Percentiles rank a stretch among this genome's conserved stretches.
Conservation (phyloP, 2,329 filamentous ascomycete genomes). For the Aspergillus sp. region DNA sequence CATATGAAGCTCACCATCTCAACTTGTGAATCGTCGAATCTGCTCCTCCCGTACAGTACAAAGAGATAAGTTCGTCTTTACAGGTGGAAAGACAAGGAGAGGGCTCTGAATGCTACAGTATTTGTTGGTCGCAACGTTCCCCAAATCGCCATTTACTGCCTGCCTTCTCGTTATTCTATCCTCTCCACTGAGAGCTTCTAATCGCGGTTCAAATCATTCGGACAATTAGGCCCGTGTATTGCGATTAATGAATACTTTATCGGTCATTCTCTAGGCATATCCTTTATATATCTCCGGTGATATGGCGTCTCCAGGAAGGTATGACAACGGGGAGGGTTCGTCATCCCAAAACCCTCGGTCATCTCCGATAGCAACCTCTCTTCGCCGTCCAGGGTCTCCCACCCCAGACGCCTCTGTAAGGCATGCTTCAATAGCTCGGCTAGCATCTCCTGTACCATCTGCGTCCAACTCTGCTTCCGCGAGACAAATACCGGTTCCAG, state of each 20-base stretch:
- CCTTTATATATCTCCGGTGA: neutral
- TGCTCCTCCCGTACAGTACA: neutral
- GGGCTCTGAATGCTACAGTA: neutral
- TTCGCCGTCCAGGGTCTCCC: conserved; percentile 38
- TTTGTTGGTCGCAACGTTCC: neutral
- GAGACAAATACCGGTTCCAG: conserved; percentile 45
- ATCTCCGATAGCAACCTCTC: conserved; percentile 32
- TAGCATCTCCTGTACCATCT: conserved; percentile 58
- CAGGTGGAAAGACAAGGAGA: neutral
- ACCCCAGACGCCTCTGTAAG: conserved; percentile 43
- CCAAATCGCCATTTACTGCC: neutral
- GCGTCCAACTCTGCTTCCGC: conserved; percentile 31
- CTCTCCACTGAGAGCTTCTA: neutral
- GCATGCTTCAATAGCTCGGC: conserved; percentile 54
- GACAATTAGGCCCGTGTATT: neutral
- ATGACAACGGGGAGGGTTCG: conserved; percentile 39
- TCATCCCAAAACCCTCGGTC: conserved; percentile 33
- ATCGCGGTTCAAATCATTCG: neutral
- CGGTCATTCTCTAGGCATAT: neutral
- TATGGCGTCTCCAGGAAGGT: conserved; percentile 26
- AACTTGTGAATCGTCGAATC: neutral
- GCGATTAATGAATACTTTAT: neutral
- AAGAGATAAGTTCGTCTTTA: neutral
- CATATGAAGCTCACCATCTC: neutral
- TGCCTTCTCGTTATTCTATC: neutral